Conservation (phyloP, 2,329 filamentous ascomycete genomes). For the Alternaria sp. region DNA sequence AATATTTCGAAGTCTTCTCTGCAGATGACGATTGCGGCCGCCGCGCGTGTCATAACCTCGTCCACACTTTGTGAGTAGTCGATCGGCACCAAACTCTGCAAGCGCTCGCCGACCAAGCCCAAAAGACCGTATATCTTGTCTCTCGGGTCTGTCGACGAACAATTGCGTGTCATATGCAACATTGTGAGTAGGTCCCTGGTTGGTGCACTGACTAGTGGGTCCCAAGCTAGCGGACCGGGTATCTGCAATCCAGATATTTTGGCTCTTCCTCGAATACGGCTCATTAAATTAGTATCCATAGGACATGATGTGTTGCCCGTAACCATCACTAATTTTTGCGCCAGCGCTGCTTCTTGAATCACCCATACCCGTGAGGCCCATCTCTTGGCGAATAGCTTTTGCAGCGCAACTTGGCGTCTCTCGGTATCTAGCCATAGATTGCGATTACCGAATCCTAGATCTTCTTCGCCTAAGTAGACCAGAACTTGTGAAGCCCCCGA, state of each 20-base stretch:
- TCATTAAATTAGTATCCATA: constrained; percentile 11
- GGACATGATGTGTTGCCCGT: constrained; percentile 8
- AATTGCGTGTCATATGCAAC: constrained; percentile 14
- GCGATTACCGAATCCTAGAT: constrained; percentile 8
- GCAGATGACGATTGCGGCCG: constrained; percentile 16
- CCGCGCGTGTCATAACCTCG: constrained; percentile 11
- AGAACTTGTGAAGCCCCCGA: constrained; percentile 13
- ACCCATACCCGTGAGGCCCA: constrained; percentile 24
- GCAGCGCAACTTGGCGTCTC: constrained; percentile 8
- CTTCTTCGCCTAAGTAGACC: constrained; percentile 17
- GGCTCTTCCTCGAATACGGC: constrained; percentile 16
- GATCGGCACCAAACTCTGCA: constrained; percentile 14
- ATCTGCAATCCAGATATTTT: constrained; percentile 10
- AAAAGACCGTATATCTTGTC: constrained; percentile 18
- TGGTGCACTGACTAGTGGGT: constrained; percentile 15
- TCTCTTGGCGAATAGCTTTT: constrained; percentile 13
- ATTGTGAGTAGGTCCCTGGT: constrained; percentile 15
- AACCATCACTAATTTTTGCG: constrained; percentile 15
- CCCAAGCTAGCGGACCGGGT: constrained; percentile 19
- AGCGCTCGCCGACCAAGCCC: constrained; percentile 11
- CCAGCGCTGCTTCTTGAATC: constrained; percentile 25
- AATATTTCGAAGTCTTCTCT: constrained; percentile 15
- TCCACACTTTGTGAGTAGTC: constrained; percentile 19
- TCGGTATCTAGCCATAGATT: constrained; percentile 12
- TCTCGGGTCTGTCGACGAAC: constrained; percentile 13